Conservation (phyloP, 306 rosid species). For the Dryas octopetala region DNA sequence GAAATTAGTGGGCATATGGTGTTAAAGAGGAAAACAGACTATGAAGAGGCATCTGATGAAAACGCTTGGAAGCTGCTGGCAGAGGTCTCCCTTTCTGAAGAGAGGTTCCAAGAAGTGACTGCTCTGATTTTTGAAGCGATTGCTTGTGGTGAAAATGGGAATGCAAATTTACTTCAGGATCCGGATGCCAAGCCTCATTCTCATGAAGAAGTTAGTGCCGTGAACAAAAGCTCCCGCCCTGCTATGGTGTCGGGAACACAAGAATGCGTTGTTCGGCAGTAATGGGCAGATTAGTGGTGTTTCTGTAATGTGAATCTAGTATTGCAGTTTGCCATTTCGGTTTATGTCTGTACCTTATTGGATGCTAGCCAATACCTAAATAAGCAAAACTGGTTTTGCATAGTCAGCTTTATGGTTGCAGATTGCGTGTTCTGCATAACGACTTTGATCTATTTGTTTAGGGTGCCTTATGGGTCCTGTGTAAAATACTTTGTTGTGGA, state of each 20-base stretch:
- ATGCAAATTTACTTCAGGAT: slow-evolving; percentile 12
- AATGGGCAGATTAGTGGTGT: slow-evolving; percentile 24
- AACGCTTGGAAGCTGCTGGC: slow-evolving; percentile 96
- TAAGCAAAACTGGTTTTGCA: slow-evolving; percentile 39
- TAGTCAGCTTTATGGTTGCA: slow-evolving; percentile 6
- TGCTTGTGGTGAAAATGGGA: slow-evolving; percentile 29
- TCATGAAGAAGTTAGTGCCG: slow-evolving; percentile 35
- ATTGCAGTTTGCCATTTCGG: slow-evolving; percentile 31
- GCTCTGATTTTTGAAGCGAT: slow-evolving; percentile 71
- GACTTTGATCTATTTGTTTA: slow-evolving; percentile 14
- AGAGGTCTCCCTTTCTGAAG: slow-evolving; percentile 87
- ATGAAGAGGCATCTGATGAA: slow-evolving; percentile 86
- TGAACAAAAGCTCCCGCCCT: slow-evolving; percentile 32
- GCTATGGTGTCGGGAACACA: slow-evolving; percentile 51
- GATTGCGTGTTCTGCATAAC: slow-evolving; percentile 27
- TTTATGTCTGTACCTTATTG: slow-evolving; percentile 31
- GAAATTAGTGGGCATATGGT: slow-evolving; percentile 98
- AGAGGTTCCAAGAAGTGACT: slow-evolving; percentile 78
- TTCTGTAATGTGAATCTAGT: slow-evolving; percentile 19
- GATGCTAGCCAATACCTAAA: slow-evolving; percentile 34
- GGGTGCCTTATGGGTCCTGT: slow-evolving; percentile 14
- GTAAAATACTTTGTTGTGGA: slow-evolving; percentile 25
- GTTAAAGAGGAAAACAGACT: slow-evolving; percentile 84
- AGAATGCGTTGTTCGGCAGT: slow-evolving; percentile 72
- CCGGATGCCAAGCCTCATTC: slow-evolving; percentile 12